phyloP scores from a whole-genome alignment of 2,329 filamentous ascomycete species.

The Paraphaeosphaeria sporulosa region DNA sequence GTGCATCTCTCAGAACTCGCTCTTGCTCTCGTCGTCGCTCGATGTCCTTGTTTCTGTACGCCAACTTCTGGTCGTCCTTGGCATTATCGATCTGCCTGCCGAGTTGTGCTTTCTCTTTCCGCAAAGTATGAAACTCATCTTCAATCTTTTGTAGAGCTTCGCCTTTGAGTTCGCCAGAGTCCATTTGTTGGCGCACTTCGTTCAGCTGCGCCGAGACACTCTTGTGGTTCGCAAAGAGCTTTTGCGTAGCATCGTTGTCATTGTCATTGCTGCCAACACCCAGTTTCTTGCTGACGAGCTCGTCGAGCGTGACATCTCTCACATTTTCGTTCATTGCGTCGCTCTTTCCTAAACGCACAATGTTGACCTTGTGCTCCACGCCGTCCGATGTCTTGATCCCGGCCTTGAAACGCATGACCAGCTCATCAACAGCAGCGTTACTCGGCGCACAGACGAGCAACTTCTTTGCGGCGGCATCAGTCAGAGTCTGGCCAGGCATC shows the following conservation, averaged over 20 bases:
- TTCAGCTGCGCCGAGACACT: conserved; percentile 70
- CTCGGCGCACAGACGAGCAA: conserved; percentile 96
- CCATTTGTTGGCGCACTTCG: conserved; percentile 73
- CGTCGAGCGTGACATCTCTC: conserved; percentile 90
- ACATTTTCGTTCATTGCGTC: conserved; percentile 93
- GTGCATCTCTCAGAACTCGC: conserved; percentile 85
- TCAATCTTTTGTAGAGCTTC: conserved; percentile 72
- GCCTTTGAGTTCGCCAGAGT: conserved; percentile 65
- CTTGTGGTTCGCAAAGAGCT: conserved; percentile 76
- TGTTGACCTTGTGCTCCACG: conserved; percentile 76
- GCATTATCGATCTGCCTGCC: conserved; percentile 85
- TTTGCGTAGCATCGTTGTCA: conserved; percentile 61
- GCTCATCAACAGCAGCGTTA: conserved; percentile 95
- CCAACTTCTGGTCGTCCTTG: conserved; percentile 84
- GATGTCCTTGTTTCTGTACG: conserved; percentile 84
- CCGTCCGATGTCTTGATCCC: conserved; percentile 83
- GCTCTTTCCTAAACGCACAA: conserved; percentile 86
- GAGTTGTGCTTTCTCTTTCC: conserved; percentile 76
- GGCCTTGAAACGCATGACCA: conserved; percentile 89
- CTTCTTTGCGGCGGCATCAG: conserved; percentile 71
- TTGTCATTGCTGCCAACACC: conserved; percentile 52
- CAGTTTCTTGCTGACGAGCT: conserved; percentile 81
- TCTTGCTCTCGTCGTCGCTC: conserved; percentile 85
- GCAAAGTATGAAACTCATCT: conserved; percentile 79
- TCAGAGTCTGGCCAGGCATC: conserved; percentile 45